Evolutionary conservation across 345 rosid species (phyloP).

Genomic region (Populus simonii): DNA sequence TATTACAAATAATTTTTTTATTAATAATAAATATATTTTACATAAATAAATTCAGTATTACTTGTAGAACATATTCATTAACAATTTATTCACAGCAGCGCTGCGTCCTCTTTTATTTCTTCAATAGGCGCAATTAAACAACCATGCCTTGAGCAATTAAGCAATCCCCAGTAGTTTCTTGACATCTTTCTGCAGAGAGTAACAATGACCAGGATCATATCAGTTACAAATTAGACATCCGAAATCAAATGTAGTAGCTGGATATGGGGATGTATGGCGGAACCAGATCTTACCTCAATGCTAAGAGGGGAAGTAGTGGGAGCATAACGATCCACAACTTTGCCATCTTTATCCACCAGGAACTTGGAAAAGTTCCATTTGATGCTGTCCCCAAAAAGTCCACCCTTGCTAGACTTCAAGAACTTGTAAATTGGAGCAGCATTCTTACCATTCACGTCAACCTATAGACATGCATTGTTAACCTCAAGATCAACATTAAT

Average conservation of each 20-base stretch:
- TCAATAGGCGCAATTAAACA: not conserved
- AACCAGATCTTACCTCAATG: conserved; percentile 59
- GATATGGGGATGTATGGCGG: not conserved
- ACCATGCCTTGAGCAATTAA: not conserved
- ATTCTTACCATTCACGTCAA: conserved; percentile 74
- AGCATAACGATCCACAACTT: conserved; percentile 77
- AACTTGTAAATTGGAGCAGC: conserved; percentile 82
- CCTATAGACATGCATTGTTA: conserved; percentile 31
- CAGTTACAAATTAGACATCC: not conserved
- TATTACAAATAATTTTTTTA: no score
- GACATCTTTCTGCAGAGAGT: conserved; percentile 57
- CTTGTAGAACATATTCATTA: no score
- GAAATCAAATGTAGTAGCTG: not conserved
- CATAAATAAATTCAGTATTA: no score
- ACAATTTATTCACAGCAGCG: not conserved
- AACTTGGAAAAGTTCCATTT: conserved; percentile 95
- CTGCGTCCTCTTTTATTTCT: not conserved
- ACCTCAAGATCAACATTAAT: not conserved
- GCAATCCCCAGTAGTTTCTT: conserved; percentile 56
- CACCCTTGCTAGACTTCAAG: conserved; percentile 82
- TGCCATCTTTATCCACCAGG: conserved; percentile 71
- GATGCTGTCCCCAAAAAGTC: conserved; percentile 59
- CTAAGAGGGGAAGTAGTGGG: conserved; percentile 92
- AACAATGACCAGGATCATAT: not conserved
- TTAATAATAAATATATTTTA: no score